phyloP scores from a whole-genome alignment of 2,329 filamentous ascomycete species.

The Emmonsiellopsis sp. region DNA sequence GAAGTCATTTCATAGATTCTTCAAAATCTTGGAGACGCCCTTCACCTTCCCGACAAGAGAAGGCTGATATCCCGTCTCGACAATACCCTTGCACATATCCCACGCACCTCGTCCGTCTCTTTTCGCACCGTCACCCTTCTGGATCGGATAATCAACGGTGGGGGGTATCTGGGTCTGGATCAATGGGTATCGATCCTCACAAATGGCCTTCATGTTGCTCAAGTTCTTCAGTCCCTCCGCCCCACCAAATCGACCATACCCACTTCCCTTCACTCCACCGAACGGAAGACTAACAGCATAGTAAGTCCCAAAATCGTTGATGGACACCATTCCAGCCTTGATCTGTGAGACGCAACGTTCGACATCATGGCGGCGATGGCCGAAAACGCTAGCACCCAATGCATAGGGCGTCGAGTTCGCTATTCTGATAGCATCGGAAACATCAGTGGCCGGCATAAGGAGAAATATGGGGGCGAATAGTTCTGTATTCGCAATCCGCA shows the following conservation, averaged over 20 bases:
- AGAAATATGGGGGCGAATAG: conserved; percentile 89
- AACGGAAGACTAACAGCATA: conserved; percentile 95
- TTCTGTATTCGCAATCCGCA: conserved; percentile 83
- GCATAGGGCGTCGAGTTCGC: conserved; percentile 81
- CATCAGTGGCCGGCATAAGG: conserved; percentile 63
- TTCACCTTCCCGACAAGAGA: conserved; percentile 32
- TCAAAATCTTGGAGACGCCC: conserved; percentile 29
- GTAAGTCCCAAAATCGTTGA: conserved; percentile 91
- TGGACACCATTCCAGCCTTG: conserved; percentile 78
- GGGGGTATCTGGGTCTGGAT: conserved; percentile 69
- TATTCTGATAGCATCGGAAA: conserved; percentile 60
- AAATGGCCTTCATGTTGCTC: conserved; percentile 83
- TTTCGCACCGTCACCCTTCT: conserved; percentile 44
- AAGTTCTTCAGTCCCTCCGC: conserved; percentile 76
- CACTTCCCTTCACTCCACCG: conserved; percentile 79
- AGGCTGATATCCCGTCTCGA: conserved; percentile 39
- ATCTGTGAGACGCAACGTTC: conserved; percentile 57
- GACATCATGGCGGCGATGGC: conserved; percentile 55
- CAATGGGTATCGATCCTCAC: conserved; percentile 58
- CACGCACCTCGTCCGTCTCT: conserved; percentile 54
- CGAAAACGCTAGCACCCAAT: conserved; percentile 84
- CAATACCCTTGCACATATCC: conserved; percentile 40
- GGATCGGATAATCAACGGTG: conserved; percentile 72
- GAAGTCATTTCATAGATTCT: conserved; percentile 24
- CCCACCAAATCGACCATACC: conserved; percentile 87